Evolutionary conservation across 495 filamentous ascomycete genomes (phyloP), one percentile per base, ranked within the genome.

Genomic region (Usnea hakonensis): DNA sequence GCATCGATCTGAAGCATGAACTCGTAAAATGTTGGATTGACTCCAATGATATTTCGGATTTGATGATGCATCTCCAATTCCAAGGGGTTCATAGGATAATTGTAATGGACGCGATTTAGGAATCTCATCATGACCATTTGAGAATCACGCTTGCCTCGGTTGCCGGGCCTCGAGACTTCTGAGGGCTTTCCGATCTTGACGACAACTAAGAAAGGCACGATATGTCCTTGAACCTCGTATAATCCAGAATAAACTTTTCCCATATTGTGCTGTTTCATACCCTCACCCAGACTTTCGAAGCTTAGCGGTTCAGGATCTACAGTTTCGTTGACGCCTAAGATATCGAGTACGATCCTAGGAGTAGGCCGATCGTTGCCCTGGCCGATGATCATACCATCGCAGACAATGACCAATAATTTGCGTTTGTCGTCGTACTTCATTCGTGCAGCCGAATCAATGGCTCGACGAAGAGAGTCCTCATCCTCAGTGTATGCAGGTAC

Each of bases 51-150:
- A 73, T 99, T 99, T 55, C 91, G 87, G 69, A 99, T 97, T 70
- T 99, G 95, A 70, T 99, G 94, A 73, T 95, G 90, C 86, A 99
- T 97, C 72, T 99, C 94, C 43, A 99, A 81, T 73, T 99, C 95
- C 65, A 99, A 82, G 28, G 94, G 94, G 67, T 84, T 94, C 94
- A 99, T 99, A 19, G 95, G 78, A 44, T 90, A 76, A 72, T 96
- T 95, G 79, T 99, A 95, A 74, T 97, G 94, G 52, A 99, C 89
- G 57, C 94, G 88, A 80, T 97, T 97, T 68, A 99, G 79, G 85
- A 97, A 99, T 62, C 94, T 85, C 92, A 99, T 97, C 62, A 97
- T 77, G 64, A 97, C 77, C 86, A 97, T 95, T 76, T 99, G 94
- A 41, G 94, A 97, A 76, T 99, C 94, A 81, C 94, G 94, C 79